Evolutionary conservation across 768 basidiomycete genomes (phyloP).

Genomic region (Pleurotus giganteus): DNA sequence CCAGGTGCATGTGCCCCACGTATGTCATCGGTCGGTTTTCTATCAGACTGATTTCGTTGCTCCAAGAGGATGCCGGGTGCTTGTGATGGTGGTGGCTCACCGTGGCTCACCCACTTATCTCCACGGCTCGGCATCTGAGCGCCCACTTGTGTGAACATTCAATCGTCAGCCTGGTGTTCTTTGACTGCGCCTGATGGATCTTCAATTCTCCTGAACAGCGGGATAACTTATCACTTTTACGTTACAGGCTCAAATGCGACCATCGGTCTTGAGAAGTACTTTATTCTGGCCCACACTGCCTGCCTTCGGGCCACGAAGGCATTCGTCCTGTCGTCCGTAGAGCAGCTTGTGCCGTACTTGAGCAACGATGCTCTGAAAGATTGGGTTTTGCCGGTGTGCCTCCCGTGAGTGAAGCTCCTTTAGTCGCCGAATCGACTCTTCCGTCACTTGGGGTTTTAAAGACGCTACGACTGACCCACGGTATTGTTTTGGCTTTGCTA

Average conservation of each 20-base stretch:
- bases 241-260: slow-evolving; percentile 7
- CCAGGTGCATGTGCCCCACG: background rate
- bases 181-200: background rate
- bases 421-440: slow-evolving; percentile 33
- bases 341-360: slow-evolving; percentile 72
- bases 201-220: background rate
- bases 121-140: slow-evolving; percentile 1
- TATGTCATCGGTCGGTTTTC: background rate
- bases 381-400: slow-evolving; percentile 57
- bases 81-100: no score
- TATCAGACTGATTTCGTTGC: background rate
- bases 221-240: background rate
- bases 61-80: no score
- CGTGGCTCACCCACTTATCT: slow-evolving; percentile 1
- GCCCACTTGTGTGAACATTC: slow-evolving; percentile 2
- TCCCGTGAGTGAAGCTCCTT: slow-evolving; percentile 51
- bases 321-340: slow-evolving; percentile 70
- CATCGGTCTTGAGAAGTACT: slow-evolving; percentile 16
- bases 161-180: background rate
- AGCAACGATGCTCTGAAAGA: slow-evolving; percentile 49
- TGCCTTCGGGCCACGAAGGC: slow-evolving; percentile 44
- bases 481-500: background rate
- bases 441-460: background rate
- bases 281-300: slow-evolving; percentile 14
- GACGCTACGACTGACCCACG: background rate